Base-by-base conservation (phyloP, 345 rosid genomes). In the Heritiera fomes region DNA sequence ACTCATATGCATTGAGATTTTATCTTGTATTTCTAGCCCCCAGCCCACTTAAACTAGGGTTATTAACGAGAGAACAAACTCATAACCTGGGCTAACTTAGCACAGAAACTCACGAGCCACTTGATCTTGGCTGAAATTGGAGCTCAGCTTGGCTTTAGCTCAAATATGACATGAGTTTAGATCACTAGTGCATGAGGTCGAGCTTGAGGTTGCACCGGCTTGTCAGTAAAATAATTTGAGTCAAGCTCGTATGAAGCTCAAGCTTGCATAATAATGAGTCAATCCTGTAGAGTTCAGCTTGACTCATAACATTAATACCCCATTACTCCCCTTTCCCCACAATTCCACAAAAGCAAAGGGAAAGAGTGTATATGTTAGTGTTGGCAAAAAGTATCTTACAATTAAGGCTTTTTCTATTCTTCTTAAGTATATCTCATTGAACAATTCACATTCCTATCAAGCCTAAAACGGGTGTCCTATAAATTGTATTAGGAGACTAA, bases 391-490 rank as follows among this genome's bases (percentile, higher is more conserved):
- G 11, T 58, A 18, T 58, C 62, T 58, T n/a, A 56, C 1, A 58
- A n/a, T n/a, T 58, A 18, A 64, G 70, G 70, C 70, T 15, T n/a
- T 65, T 38, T 20, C 12, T 41, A 34, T 38, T 64, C 69, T 15
- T 64, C 45, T 63, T 8, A 14, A 64, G 45, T 64, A 65, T 3
- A 65, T 65, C 60, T 2, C 76, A 73, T 40, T 34, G n/a, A 73
- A 53, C 30, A 55, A 71, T 12, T 49, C 38, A 47, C 18, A 55
- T 55, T 38, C 76, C 12, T 73, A 73, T 73, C 62, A 73, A 46
- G 17, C 32, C 49, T 69, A 15, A 10, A 13, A 47, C 5, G n/a
- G 10, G 64, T 38, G n/a, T 34, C 64, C 47, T 38, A 34, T 38
- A 8, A 49, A 34, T 30, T 28, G 14, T 43, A 50, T 50, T 4